Base-by-base conservation (phyloP, 2,329 filamentous ascomycete genomes). In the Alternaria arbusti region DNA sequence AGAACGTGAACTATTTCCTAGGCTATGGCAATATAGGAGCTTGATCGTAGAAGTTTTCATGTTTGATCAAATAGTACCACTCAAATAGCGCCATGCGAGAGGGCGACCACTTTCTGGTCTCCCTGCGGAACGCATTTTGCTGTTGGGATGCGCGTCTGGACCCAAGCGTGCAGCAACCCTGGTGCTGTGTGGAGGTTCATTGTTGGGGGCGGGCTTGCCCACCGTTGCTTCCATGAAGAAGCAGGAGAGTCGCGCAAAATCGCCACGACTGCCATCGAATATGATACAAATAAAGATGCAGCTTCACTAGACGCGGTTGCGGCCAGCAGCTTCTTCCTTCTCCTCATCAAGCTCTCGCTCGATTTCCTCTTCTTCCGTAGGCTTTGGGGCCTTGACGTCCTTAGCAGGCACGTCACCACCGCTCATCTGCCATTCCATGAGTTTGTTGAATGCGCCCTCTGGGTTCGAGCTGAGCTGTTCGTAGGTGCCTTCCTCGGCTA, bases 351-450 rank as follows among this genome's bases (percentile, higher is more conserved):
- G 62, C 49, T 83, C 78, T 17, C 65, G 52, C 66, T 86, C 80
- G 72, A 86, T 85, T 60, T 86, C 81, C 65, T 87, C 85, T 44
- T 84, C 80, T 74, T 85, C 82, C 7, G 78, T 84, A 9, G 78
- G 78, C 28, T 70, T 70, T 5, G 79, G 80, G n/a, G 70, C 78
- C 55, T 62, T 68, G 54, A 54, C 46, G 28, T 70, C 63, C 49
- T 70, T 70, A 2, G 68, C 49, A 17, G 72, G 71, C 8, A 67
- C 66, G 32, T 97, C 93, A 9, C 91, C 91, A 12, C 94, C 95
- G 72, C 87, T 96, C 88, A 98, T 92, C 82, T 99, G 96, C 94
- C 94, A 98, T 81, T 98, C 95, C 96, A 99, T 99, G 57, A 99
- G 85, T 82, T 91, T 96, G 72, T 90, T 95, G 77, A 99, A 99